Base-by-base conservation (phyloP, 768 basidiomycete species). In the Amanita thiersii region DNA sequence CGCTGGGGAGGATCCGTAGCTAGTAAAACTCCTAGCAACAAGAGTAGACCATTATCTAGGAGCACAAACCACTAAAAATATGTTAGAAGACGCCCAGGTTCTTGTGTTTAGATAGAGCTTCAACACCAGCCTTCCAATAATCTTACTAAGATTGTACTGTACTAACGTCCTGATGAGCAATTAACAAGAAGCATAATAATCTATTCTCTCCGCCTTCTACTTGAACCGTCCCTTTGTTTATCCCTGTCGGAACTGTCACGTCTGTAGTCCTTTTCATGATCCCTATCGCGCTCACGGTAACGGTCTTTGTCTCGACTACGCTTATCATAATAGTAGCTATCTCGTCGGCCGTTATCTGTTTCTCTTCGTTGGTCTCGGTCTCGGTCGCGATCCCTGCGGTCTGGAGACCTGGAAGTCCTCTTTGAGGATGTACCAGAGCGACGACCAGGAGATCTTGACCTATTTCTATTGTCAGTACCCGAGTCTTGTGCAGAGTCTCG, bases 351-450 rank as follows among this genome's bases (percentile, higher is more conserved):
- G 30, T 18, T 8, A 20, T 41, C 31, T 10, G 37, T 28, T 20
- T 48, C 35, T 26, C 53, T 46, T 15, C 52, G 54, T 25, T 60
- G 51, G 43, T 61, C 61, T 4, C 50, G 46, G 39, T 61, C 61
- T 3, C 60, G 49, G 35, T 59, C 54, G 12, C 56, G n/a, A n/a
- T 52, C 57, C 35, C 44, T 47, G 35, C 62, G 60, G 36, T 68
- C 68, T 37, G 76, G 75, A 2, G 79, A 77, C 45, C 70, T 60
- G 2, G 78, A 82, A 28, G 47, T 55, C 32, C 72, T 63, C 47
- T 75, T 60, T 2, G 80, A 81, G 15, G 57, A 57, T 11, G 61
- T 54, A 2, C 59, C 55, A n/a, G 69, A 69, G 9, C 62, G 59
- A 29, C 43, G 68, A 18, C 60, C 72, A 43, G 57, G 62, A 37